phyloP scores from a whole-genome alignment of 352 stramenopile species.

The Phytophthora sp. region DNA sequence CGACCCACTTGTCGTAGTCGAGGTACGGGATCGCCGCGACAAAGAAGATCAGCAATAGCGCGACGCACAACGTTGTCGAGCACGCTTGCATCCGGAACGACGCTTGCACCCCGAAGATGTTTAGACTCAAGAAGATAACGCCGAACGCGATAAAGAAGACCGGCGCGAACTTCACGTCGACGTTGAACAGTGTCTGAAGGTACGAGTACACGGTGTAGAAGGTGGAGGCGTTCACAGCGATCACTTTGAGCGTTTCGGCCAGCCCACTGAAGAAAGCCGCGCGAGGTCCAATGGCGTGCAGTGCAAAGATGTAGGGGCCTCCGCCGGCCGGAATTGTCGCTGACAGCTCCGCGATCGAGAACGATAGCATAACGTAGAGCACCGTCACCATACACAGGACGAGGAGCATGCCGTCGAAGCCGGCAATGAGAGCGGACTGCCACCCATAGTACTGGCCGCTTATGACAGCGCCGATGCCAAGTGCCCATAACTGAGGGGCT shows the following conservation, averaged over 20 bases:
- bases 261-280: conserved; percentile 58
- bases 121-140: conserved; percentile 61
- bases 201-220: conserved; percentile 55
- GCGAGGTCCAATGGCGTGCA: conserved; percentile 57
- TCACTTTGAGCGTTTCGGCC: conserved; percentile 73
- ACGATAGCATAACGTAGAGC: conserved; percentile 74
- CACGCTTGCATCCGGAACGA: conserved; percentile 74
- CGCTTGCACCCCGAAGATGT: conserved; percentile 62
- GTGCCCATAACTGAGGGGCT: conserved; percentile 67
- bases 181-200: conserved; percentile 43
- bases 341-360: conserved; percentile 81
- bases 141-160: conserved; percentile 66
- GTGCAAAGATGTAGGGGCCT: conserved; percentile 73
- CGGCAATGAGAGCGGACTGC: conserved; percentile 66
- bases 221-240: conserved; percentile 57
- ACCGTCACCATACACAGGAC: conserved; percentile 68
- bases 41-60: conserved; percentile 68
- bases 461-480: conserved; percentile 47
- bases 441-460: conserved; percentile 78
- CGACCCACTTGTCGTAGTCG: conserved; percentile 65
- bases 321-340: conserved; percentile 62
- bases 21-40: conserved; percentile 51
- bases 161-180: conserved; percentile 43
- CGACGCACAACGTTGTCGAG: conserved; percentile 56
- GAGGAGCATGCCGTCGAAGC: conserved; percentile 69